These are phyloP conservation scores for Phytopythium vexans DNA, from an alignment of 352 stramenopile genomes.

Conservation along the genomic window DNA sequence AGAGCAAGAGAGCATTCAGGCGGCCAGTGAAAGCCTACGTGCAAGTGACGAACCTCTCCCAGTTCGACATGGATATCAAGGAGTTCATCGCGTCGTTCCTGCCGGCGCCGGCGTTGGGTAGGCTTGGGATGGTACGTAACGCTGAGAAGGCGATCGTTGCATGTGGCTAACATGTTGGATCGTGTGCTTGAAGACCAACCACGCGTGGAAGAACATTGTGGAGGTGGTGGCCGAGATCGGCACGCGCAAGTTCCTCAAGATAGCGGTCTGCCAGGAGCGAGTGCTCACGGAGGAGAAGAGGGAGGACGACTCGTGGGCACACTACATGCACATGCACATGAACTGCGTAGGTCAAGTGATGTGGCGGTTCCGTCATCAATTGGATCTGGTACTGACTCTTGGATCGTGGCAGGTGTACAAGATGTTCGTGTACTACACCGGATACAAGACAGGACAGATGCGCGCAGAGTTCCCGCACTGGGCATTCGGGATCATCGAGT, in stretches of 20 bases:
- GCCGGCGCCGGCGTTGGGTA: slow-evolving; percentile 28
- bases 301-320: slow-evolving; percentile 48
- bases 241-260: slow-evolving; percentile 33
- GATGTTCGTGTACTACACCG: slow-evolving; percentile 81
- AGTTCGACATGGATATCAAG: slow-evolving; percentile 54
- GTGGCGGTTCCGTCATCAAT: neutral
- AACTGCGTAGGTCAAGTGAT: slow-evolving; percentile 40
- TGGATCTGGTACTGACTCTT: no score
- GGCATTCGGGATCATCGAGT: slow-evolving; percentile 62
- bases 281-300: slow-evolving; percentile 50
- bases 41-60: slow-evolving; percentile 40
- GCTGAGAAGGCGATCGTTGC: neutral
- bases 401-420: slow-evolving; percentile 41
- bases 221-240: slow-evolving; percentile 48
- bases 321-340: slow-evolving; percentile 70
- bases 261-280: slow-evolving; percentile 20
- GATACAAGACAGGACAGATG: slow-evolving; percentile 76
- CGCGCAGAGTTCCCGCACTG: slow-evolving; percentile 56
- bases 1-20: neutral
- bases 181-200: slow-evolving; percentile 38
- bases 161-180: slow-evolving; percentile 5
- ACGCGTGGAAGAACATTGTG: slow-evolving; percentile 33
- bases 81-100: slow-evolving; percentile 44
- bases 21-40: slow-evolving; percentile 5
- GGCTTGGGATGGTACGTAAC: slow-evolving; percentile 56